Percentiles rank a stretch among this genome's conserved stretches.
Evolutionary conservation across 441 rosid species (phyloP).

Genomic region (Oxalis stricta): DNA sequence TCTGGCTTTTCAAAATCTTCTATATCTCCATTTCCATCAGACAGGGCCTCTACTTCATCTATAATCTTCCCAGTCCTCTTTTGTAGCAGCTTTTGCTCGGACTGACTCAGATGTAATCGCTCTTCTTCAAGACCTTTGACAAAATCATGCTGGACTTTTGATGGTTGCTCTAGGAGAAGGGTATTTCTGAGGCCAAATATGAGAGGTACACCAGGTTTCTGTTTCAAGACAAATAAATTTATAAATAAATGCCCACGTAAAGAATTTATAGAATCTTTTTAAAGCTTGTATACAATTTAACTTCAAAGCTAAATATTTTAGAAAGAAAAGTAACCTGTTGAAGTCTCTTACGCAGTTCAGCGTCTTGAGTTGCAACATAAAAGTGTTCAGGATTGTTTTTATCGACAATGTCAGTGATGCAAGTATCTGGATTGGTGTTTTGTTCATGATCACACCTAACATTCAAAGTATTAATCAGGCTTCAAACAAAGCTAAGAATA

Average conservation of each 20-base stretch:
- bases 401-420: constrained; percentile 54
- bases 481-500: too few relatives aligned
- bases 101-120: constrained; percentile 36
- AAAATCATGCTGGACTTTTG: constrained; percentile 51
- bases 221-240: constrained; percentile 3
- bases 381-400: constrained; percentile 58
- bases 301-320: neutral
- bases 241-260: constrained; percentile 1
- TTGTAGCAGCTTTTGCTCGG: constrained; percentile 30
- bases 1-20: constrained; percentile 16
- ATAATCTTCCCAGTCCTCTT: constrained; percentile 24
- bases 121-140: constrained; percentile 49
- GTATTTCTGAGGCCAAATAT: constrained; percentile 61
- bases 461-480: too few relatives aligned
- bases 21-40: constrained; percentile 24
- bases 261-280: too few relatives aligned
- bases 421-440: constrained; percentile 41
- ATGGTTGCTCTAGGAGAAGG: constrained; percentile 70
- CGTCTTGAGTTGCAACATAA: constrained; percentile 75
- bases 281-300: too few relatives aligned
- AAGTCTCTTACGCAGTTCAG: constrained; percentile 49
- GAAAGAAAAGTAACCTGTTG: constrained; percentile 32
- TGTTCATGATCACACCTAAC: constrained; percentile 70
- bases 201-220: constrained; percentile 77
- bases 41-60: constrained; percentile 15